These are phyloP conservation scores for Cryptosporidium tyzzeri DNA, from an alignment of 169 alveolate species.

Conservation along the genomic window DNA sequence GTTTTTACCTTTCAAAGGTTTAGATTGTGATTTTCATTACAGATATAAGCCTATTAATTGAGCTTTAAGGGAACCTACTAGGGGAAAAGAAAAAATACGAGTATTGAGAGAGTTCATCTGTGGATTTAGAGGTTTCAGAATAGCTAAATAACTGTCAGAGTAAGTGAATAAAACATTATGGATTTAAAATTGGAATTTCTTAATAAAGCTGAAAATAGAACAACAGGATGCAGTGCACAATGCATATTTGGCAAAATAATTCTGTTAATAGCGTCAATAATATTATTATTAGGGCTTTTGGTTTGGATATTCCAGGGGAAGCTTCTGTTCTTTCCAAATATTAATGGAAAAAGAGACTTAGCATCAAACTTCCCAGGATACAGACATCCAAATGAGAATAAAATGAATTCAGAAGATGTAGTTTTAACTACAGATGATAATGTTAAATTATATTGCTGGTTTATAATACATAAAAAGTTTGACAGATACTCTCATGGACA, in stretches of 20 bases:
- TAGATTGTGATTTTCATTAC: background rate
- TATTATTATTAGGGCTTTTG: background rate
- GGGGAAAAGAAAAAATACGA: background rate
- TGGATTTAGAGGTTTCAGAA: background rate
- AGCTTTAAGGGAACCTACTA: background rate
- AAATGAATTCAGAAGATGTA: slow-evolving; percentile 82
- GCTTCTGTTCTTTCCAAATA: slow-evolving; percentile 30
- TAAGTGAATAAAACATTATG: background rate
- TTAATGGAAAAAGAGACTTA: slow-evolving; percentile 20
- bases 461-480: slow-evolving; percentile 79
- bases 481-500: background rate
- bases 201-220: background rate
- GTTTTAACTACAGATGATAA: slow-evolving; percentile 81
- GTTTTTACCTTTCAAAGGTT: no score
- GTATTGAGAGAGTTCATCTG: background rate
- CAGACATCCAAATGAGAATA: slow-evolving; percentile 76
- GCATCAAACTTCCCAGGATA: slow-evolving; percentile 51
- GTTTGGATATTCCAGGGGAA: slow-evolving; percentile 46
- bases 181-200: background rate
- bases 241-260: background rate
- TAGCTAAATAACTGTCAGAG: background rate
- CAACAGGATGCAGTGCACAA: background rate
- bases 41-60: background rate
- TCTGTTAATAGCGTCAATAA: background rate
- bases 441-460: slow-evolving; percentile 84